Base-by-base conservation (phyloP, 1,284 basidiomycete genomes). In the Rhizopogon hawkerae region DNA sequence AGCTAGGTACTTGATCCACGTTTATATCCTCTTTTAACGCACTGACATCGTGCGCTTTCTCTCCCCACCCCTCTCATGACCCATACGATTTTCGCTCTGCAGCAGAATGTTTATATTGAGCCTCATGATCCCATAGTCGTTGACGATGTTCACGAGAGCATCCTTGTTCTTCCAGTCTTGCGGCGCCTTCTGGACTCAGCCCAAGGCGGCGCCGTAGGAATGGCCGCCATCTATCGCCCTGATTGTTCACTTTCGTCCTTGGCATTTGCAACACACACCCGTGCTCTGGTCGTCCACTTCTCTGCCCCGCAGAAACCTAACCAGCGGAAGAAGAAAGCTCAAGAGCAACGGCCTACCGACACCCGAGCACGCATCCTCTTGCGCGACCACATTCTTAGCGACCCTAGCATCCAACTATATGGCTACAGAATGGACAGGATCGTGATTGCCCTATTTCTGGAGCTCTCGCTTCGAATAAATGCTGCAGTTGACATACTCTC, bases 401-500 rank as follows among this genome's bases (percentile, higher is more conserved):
- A 65, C 24, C 24, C 57, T 0, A 23, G 51, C 10, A 49, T 55
- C 18, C 45, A 41, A 3, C 73, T 71, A 49, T 59, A 64, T 53
- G 69, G 69, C 0, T 78, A 81, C 47, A 61, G 66, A 49, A 68
- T 79, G 62, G 72, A 70, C 38, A 67, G 63, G 33, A 54, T 81
- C 1, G 68, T 71, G 0, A 55, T 69, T 2, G 61, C 72, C 2
- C 59, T 81, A 13, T 67, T 60, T 56, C 45, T 57, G n/a, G 75
- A 80, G 39, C 54, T 68, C 7, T 59, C 59, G 0, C 38, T 78
- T 3, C 63, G 62, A 18, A 61, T 80, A 16, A 50, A 56, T 7
- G 58, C 63, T 18, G 77, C 66, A 0, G 61, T 78, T 11, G 75
- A 80, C 52, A 58, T 81, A 38, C 60, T 78, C 24, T 73, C 74